A percentile compares a stretch with the other conserved stretches of the same genome.
phyloP scores from a whole-genome alignment of 345 rosid species.

The Eucalyptus erythrocorys region DNA sequence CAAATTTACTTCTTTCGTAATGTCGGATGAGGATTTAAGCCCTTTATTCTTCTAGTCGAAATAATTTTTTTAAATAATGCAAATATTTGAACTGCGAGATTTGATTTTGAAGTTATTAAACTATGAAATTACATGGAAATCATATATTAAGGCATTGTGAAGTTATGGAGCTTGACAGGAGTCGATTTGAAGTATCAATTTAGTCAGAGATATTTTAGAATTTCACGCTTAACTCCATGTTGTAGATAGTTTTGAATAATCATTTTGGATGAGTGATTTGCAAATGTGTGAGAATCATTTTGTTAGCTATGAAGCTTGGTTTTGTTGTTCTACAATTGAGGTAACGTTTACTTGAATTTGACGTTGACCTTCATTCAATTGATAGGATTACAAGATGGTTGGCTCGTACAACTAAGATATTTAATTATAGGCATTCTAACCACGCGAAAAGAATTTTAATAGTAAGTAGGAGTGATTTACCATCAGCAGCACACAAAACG shows the following conservation, averaged over 20 bases:
- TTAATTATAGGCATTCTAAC: not conserved
- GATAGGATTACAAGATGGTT: too few species aligned
- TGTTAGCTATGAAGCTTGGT: not conserved
- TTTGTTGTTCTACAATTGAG: not conserved
- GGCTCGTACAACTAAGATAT: accelerated
- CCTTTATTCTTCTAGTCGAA: too few species aligned
- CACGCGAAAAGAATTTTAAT: not conserved
- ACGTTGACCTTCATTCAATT: accelerated
- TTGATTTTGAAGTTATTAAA: not conserved
- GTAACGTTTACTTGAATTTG: not conserved
- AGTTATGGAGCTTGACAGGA: accelerated
- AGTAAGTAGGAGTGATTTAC: not conserved
- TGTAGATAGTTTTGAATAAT: not conserved
- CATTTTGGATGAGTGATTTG: not conserved
- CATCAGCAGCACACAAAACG: not conserved
- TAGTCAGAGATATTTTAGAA: too few species aligned
- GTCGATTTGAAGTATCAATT: not conserved
- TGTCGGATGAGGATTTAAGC: not conserved
- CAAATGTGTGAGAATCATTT: not conserved
- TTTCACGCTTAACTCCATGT: not conserved
- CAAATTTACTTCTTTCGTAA: not conserved
- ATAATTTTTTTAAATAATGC: too few species aligned
- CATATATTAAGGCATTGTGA: not conserved
- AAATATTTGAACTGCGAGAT: accelerated
- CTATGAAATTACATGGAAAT: too few species aligned